Conservation (phyloP, 1,284 basidiomycete species). For the Agaricales sp. region DNA sequence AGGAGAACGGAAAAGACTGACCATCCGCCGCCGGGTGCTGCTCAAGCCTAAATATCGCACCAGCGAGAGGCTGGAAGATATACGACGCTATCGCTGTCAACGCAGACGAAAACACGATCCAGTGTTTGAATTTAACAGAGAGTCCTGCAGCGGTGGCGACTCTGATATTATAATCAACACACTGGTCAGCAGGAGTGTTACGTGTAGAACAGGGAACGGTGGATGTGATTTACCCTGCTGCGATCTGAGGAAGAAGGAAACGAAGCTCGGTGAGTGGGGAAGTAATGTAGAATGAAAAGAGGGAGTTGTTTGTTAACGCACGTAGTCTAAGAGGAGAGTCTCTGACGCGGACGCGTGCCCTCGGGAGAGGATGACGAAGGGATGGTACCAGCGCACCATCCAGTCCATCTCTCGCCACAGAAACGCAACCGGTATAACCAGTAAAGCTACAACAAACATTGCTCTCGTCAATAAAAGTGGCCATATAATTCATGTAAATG, state of each 20-base stretch:
- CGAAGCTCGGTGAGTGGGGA: conserved; percentile 4
- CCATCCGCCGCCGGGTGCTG: conserved; percentile 25
- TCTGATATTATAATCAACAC: too few species aligned
- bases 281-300: not conserved
- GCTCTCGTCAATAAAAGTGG: conserved; percentile 7
- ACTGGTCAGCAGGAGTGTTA: too few species aligned
- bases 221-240: conserved; percentile 25
- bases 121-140: conserved; percentile 36
- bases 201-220: conserved; percentile 29
- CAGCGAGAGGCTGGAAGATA: conserved; percentile 43
- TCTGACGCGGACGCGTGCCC: conserved; percentile 42
- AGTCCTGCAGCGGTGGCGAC: not conserved
- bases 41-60: conserved; percentile 42
- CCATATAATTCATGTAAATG: too few species aligned
- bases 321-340: conserved; percentile 52
- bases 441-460: conserved; percentile 17
- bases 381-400: conserved; percentile 39
- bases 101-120: conserved; percentile 37
- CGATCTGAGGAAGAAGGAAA: conserved; percentile 21
- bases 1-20: conserved; percentile 14
- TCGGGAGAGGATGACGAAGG: conserved; percentile 42
- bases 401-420: conserved; percentile 39
- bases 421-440: conserved; percentile 25
- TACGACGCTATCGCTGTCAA: conserved; percentile 30
- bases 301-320: too few species aligned